Base-by-base conservation (phyloP, 2,329 filamentous ascomycete genomes). In the Sporothrix brasiliensis region DNA sequence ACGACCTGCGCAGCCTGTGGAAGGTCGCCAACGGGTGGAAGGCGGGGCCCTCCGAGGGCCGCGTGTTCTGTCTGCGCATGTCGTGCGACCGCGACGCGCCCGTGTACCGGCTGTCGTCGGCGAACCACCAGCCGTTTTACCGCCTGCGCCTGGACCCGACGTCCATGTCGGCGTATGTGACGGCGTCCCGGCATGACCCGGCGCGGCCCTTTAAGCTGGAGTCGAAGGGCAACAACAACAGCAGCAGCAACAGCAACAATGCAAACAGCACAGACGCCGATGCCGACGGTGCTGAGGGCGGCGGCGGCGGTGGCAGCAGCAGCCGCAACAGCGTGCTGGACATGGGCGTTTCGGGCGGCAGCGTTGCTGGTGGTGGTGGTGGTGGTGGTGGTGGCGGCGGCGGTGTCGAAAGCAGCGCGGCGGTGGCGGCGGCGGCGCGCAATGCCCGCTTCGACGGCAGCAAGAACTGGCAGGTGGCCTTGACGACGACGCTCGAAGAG, bases 1-100 rank as follows among this genome's bases (percentile, higher is more conserved):
- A 89, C 58, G 85, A 91, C 73, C 83, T 92, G 49, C 86, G 86
- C 73, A 84, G 84, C 67, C 83, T 91, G 10, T 92, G 90, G 90
- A 87, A 90, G 75, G 88, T 88, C 0, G 83, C 87, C 72, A 92
- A 91, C 76, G 90, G 90, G 14, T 91, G 88, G 88, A 84, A 87
- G 75, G 89, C 89, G 1, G 85, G 88, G 0, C 77, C 82, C 0
- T 83, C 84, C 3, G 87, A 90, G 76, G 87, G 87, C 5, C 81
- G 85, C 27, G 83, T 84, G 30, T 90, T 85, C 79, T 88, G 86
- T 76, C 79, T 90, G 76, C 85, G 83, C 73, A 79, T 90, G 78
- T 80, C 82, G 1, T 83, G 84, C 71, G 84, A 86, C 71, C 82
- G 81, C 65, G 87, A 90, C 74, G 85, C 89, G 4, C 89, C 89